phyloP scores from a whole-genome alignment of 345 rosid species.

The Bruguiera gymnorhiza region DNA sequence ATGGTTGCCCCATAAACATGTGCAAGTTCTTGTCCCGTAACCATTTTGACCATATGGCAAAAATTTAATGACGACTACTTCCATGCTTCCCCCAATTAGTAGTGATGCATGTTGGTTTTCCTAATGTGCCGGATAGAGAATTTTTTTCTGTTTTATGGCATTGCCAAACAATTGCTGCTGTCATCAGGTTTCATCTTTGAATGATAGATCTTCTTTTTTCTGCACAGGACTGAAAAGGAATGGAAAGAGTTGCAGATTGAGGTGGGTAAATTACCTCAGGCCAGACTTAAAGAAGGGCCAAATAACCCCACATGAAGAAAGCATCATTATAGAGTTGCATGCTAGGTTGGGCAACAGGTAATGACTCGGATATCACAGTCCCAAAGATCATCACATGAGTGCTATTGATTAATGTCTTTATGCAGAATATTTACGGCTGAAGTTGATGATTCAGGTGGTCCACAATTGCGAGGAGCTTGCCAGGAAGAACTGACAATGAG shows the following conservation, averaged over 20 bases:
- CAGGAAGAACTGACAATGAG: constrained; percentile 90
- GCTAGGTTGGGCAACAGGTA: constrained; percentile 95
- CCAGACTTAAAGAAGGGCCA: constrained; percentile 94
- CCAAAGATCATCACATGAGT: not conserved
- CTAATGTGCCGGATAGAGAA: too few relatives aligned
- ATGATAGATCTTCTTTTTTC: not conserved
- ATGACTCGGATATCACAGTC: not conserved
- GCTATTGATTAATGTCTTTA: not conserved
- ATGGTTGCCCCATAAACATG: too few relatives aligned
- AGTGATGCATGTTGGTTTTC: too few relatives aligned
- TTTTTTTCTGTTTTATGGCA: too few relatives aligned
- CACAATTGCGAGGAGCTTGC: constrained; percentile 87
- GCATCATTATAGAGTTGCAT: constrained; percentile 76
- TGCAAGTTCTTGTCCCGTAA: too few relatives aligned
- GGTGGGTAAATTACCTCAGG: constrained; percentile 95
- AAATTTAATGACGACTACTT: too few relatives aligned
- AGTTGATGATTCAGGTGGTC: constrained; percentile 58
- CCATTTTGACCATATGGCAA: too few relatives aligned
- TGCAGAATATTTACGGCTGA: not conserved
- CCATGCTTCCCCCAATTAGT: too few relatives aligned
- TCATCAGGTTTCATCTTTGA: not conserved
- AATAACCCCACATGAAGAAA: constrained; percentile 87
- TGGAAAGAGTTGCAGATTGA: constrained; percentile 88
- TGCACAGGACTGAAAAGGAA: constrained; percentile 71
- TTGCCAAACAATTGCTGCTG: not conserved